Conservation (phyloP, 2,329 filamentous ascomycete species). For the Fusarium sp. region DNA sequence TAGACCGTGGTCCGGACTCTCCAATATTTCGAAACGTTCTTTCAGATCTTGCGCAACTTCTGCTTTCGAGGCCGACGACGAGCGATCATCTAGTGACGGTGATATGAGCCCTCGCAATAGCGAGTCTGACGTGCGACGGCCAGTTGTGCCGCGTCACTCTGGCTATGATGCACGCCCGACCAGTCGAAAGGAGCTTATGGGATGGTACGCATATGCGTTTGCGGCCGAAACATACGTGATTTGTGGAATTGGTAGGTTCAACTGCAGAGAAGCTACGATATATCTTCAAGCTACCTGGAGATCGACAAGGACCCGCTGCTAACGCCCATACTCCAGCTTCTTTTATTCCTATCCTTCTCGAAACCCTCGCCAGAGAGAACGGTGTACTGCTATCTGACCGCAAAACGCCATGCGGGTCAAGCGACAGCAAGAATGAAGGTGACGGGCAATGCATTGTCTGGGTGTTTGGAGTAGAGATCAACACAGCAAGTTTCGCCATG, state of each 20-base stretch:
- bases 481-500: constrained; percentile 97
- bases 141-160: constrained; percentile 67
- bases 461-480: constrained; percentile 85
- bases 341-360: constrained; percentile 95
- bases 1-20: constrained; percentile 61
- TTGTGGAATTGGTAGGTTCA: constrained; percentile 74
- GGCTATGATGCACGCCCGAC: constrained; percentile 92
- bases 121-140: constrained; percentile 51
- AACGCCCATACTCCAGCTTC: constrained; percentile 67
- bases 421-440: constrained; percentile 63
- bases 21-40: constrained; percentile 65
- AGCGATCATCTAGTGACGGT: constrained; percentile 62
- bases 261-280: not conserved
- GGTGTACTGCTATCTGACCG: constrained; percentile 86
- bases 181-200: constrained; percentile 85
- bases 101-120: constrained; percentile 52
- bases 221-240: constrained; percentile 97
- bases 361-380: constrained; percentile 91
- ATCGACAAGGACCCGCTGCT: constrained; percentile 3
- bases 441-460: constrained; percentile 83
- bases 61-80: constrained; percentile 77
- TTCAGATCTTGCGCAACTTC: constrained; percentile 68
- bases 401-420: constrained; percentile 77
- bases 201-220: constrained; percentile 97
- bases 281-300: not conserved